Percentiles rank a stretch among this genome's conserved stretches.
Evolutionary conservation across 176 grass and related monocot species (phyloP).

Genomic region (Secale cereale): DNA sequence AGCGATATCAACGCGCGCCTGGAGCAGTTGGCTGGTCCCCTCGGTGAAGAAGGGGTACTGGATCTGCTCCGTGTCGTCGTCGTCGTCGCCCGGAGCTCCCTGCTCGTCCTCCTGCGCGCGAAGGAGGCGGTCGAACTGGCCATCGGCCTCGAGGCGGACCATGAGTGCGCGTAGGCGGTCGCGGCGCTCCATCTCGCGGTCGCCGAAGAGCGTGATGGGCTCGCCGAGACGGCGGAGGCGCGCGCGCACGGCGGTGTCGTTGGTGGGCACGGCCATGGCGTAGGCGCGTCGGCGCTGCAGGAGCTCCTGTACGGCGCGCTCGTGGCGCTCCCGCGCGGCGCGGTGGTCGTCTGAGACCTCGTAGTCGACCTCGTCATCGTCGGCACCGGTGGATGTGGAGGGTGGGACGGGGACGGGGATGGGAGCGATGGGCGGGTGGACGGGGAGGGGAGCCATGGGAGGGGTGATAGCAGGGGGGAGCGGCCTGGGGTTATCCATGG

Average conservation of each 20-base stretch:
- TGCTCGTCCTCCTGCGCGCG: slow-evolving; percentile 72
- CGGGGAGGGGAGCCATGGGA: slow-evolving; percentile 34
- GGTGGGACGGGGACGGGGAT: slow-evolving; percentile 42
- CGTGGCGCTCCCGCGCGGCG: slow-evolving; percentile 85
- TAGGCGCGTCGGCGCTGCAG: slow-evolving; percentile 80
- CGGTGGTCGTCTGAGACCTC: slow-evolving; percentile 83
- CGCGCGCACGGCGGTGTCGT: slow-evolving; percentile 71
- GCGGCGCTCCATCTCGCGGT: slow-evolving; percentile 90
- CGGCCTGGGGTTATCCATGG: slow-evolving; percentile 54
- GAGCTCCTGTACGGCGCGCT: slow-evolving; percentile 90
- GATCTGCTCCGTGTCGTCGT: slow-evolving; percentile 52
- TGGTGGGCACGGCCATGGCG: slow-evolving; percentile 96
- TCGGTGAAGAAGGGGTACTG: slow-evolving; percentile 95
- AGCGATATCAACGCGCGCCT: slow-evolving; percentile 60
- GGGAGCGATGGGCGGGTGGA: slow-evolving; percentile 55
- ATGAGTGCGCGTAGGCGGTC: slow-evolving; percentile 78
- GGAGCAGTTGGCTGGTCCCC: slow-evolving; percentile 61
- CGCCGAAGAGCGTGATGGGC: slow-evolving; percentile 82
- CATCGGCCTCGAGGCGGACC: slow-evolving; percentile 76
- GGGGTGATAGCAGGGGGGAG: not conserved
- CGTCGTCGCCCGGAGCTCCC: slow-evolving; percentile 28
- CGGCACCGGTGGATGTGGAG: not conserved
- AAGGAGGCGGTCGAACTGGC: slow-evolving; percentile 71
- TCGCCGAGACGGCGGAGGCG: slow-evolving; percentile 85
- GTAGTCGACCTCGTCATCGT: slow-evolving; percentile 50